Conservation (phyloP, 2,329 filamentous ascomycete genomes). For the Colletotrichum cordylinicola region DNA sequence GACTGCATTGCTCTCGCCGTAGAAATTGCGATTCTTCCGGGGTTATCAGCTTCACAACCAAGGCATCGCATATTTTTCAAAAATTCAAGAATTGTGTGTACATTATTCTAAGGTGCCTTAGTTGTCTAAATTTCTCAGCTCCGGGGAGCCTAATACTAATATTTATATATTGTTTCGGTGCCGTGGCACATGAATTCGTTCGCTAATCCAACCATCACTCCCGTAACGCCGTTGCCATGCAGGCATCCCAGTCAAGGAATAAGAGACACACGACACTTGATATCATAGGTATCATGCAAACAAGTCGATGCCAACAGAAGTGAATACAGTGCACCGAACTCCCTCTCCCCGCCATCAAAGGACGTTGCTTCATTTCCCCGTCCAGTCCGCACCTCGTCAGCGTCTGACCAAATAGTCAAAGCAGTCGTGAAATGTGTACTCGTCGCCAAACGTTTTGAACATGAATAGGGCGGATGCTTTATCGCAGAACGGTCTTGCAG, state of each 20-base stretch:
- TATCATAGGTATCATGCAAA: conserved; percentile 19
- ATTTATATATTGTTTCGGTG: conserved; percentile 19
- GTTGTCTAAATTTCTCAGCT: conserved; percentile 21
- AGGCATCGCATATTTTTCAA: neutral
- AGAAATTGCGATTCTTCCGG: no score
- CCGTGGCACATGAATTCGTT: conserved; percentile 18
- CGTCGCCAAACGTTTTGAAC: neutral
- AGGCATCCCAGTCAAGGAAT: conserved; percentile 9
- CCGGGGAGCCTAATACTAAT: conserved; percentile 21
- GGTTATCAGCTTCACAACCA: no score
- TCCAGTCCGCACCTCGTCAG: conserved; percentile 8
- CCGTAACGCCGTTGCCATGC: conserved; percentile 21
- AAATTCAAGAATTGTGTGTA: conserved; percentile 12
- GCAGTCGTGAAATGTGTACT: neutral
- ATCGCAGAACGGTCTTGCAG: conserved; percentile 74
- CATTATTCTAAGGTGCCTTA: conserved; percentile 21
- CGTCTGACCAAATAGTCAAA: neutral
- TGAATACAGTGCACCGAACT: conserved; percentile 2
- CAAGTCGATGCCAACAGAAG: conserved; percentile 17
- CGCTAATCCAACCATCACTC: conserved; percentile 18
- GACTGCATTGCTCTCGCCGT: neutral
- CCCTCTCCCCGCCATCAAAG: neutral
- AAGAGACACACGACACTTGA: conserved; percentile 18
- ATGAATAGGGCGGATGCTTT: conserved; percentile 29
- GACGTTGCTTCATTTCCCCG: conserved; percentile 12